Evolutionary conservation across 208 protist species (phyloP).

Genomic region (Crithidia sp.): DNA sequence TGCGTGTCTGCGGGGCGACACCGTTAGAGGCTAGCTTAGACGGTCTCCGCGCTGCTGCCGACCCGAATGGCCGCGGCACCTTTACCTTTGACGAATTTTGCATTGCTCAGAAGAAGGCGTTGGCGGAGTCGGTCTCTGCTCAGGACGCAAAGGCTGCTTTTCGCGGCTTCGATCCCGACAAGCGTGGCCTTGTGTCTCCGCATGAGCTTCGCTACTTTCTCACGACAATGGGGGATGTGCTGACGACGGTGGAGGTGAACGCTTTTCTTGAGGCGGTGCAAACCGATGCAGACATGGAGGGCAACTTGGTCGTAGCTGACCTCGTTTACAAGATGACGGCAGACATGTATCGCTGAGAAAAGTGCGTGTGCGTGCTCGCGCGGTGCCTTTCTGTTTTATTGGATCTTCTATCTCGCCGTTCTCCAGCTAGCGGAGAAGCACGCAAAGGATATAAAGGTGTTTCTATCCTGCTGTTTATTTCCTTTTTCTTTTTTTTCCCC

Average conservation of each 20-base stretch:
- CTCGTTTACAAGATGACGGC: constrained; percentile 87
- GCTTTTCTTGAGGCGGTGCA: constrained; percentile 87
- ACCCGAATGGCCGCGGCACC: constrained; percentile 66
- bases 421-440: too few species aligned
- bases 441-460: neutral
- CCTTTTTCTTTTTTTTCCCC: neutral
- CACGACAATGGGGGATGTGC: constrained; percentile 93
- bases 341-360: constrained; percentile 69
- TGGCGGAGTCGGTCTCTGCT: constrained; percentile 49
- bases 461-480: neutral
- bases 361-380: neutral
- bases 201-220: constrained; percentile 94
- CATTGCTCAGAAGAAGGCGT: constrained; percentile 62
- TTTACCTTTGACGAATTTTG: constrained; percentile 85
- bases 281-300: constrained; percentile 89
- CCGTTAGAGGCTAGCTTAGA: constrained; percentile 74
- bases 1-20: constrained; percentile 75
- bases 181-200: constrained; percentile 91
- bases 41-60: constrained; percentile 57
- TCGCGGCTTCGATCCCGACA: constrained; percentile 93
- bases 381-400: neutral
- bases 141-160: constrained; percentile 93
- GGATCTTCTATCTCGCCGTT: neutral
- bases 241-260: constrained; percentile 92
- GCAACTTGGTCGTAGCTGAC: constrained; percentile 80